These are phyloP conservation scores for Gynochthodes officinalis DNA, from an alignment of 257 asterid species.

Conservation along the genomic window DNA sequence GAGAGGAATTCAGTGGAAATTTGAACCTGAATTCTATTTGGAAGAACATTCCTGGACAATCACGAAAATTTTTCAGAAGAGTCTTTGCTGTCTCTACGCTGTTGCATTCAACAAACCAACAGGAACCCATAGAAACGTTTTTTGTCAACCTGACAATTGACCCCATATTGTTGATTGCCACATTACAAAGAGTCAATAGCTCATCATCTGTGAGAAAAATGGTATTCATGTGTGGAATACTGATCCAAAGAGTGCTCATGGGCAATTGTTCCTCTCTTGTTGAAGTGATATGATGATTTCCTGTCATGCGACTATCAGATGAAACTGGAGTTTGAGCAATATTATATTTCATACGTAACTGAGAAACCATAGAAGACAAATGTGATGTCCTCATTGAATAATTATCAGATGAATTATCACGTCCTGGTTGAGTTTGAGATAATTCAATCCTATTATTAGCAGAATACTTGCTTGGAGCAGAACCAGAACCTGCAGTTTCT, in stretches of 20 bases:
- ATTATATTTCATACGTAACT: slow-evolving; percentile 48
- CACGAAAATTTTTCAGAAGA: slow-evolving; percentile 44
- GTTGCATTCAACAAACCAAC: slow-evolving; percentile 66
- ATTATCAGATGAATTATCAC: slow-evolving; percentile 53
- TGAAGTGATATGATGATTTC: slow-evolving; percentile 21
- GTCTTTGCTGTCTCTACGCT: slow-evolving; percentile 50
- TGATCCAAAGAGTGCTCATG: slow-evolving; percentile 46
- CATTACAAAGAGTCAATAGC: slow-evolving; percentile 50
- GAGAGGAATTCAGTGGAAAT: not conserved
- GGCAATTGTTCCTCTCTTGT: slow-evolving; percentile 37
- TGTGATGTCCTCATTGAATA: slow-evolving; percentile 40
- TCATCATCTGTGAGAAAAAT: slow-evolving; percentile 52
- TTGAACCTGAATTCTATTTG: slow-evolving; percentile 60
- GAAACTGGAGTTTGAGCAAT: slow-evolving; percentile 32
- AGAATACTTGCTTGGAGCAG: slow-evolving; percentile 36
- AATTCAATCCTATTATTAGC: slow-evolving; percentile 47
- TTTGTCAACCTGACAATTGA: slow-evolving; percentile 47
- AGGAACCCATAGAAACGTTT: slow-evolving; percentile 36
- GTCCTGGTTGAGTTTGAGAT: slow-evolving; percentile 42
- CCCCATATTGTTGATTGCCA: slow-evolving; percentile 51
- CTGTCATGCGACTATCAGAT: slow-evolving; percentile 35
- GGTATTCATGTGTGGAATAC: slow-evolving; percentile 36
- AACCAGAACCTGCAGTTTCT: slow-evolving; percentile 43
- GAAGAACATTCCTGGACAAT: slow-evolving; percentile 59
- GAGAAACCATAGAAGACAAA: slow-evolving; percentile 47